These are phyloP conservation scores for Rhodotorula sp. DNA, from an alignment of 1,284 basidiomycete genomes.

Conservation along the genomic window DNA sequence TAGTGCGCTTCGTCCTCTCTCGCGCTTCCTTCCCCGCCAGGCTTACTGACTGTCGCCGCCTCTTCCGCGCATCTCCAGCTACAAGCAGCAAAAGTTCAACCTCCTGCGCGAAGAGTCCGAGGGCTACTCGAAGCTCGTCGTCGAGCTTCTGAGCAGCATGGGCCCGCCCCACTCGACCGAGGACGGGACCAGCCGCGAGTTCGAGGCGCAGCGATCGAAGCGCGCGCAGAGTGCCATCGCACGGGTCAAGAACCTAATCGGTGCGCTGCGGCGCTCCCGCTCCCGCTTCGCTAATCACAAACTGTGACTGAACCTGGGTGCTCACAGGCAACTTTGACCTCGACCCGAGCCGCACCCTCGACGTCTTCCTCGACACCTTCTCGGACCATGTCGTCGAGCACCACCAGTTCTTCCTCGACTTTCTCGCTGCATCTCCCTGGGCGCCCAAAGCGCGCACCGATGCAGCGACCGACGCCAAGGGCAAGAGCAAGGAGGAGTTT, in stretches of 20 bases:
- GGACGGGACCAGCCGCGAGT: constrained; percentile 18
- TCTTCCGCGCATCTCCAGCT: constrained; percentile 53
- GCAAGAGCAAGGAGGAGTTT: constrained; percentile 43
- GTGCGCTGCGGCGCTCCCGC: constrained; percentile 1
- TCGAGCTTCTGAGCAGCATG: constrained; percentile 76
- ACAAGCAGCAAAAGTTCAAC: constrained; percentile 99
- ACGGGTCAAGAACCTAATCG: constrained; percentile 75
- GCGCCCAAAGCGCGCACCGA: constrained; percentile 38
- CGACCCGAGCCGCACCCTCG: constrained; percentile 89
- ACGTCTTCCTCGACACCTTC: constrained; percentile 89
- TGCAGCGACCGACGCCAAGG: constrained; percentile 29
- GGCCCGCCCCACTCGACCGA: constrained; percentile 61
- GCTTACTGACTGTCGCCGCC: background rate
- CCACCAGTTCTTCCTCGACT: constrained; percentile 85
- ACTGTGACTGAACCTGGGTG: background rate
- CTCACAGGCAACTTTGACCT: constrained; percentile 79
- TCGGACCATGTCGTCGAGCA: constrained; percentile 78
- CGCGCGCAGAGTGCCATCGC: constrained; percentile 48
- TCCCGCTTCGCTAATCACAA: too few relatives aligned
- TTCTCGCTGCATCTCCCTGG: constrained; percentile 85
- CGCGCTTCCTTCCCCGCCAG: background rate
- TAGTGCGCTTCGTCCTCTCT: constrained; percentile 58
- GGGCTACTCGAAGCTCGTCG: constrained; percentile 89
- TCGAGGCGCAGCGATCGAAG: constrained; percentile 31
- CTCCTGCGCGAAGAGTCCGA: constrained; percentile 95